A percentile compares a stretch with the other conserved stretches of the same genome.
Conservation (phyloP, 805 yeast genomes). For the Pichia cephalocereana region DNA sequence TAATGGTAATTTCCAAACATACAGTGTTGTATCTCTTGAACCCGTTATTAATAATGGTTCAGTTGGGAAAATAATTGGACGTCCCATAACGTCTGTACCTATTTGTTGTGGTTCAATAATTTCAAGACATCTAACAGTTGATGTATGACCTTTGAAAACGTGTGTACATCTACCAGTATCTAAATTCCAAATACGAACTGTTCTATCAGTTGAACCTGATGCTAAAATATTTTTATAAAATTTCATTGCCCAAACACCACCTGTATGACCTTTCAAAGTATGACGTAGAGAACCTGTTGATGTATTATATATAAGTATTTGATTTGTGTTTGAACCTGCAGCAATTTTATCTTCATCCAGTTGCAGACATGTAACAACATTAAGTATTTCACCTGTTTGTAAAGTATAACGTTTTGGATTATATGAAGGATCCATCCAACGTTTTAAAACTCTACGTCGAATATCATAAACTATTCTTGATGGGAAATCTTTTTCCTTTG, state of each 20-base stretch:
- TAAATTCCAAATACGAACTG: constrained; percentile 91
- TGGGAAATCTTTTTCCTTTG: constrained; percentile 5
- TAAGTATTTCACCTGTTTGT: constrained; percentile 53
- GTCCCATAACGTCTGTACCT: constrained; percentile 53
- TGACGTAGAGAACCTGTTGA: constrained; percentile 54
- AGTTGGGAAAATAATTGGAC: constrained; percentile 46
- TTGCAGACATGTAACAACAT: constrained; percentile 91
- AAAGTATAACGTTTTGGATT: constrained; percentile 60
- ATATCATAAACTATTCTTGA: constrained; percentile 44
- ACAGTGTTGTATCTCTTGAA: constrained; percentile 75
- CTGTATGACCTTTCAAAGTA: constrained; percentile 79
- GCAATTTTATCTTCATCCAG: constrained; percentile 85
- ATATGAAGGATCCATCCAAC: constrained; percentile 76
- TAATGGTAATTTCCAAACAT: constrained; percentile 69
- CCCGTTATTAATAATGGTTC: constrained; percentile 72
- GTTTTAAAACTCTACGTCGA: constrained; percentile 43
- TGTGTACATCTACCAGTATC: constrained; percentile 81
- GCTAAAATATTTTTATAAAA: constrained; percentile 76
- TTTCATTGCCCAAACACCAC: constrained; percentile 98
- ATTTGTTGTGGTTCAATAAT: constrained; percentile 60
- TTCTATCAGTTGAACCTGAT: constrained; percentile 90
- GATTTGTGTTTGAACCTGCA: constrained; percentile 85
- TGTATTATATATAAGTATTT: constrained; percentile 74
- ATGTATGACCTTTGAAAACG: constrained; percentile 82
- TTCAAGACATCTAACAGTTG: constrained; percentile 88